These are phyloP conservation scores for Pyricularia grisea DNA, from an alignment of 2,329 filamentous ascomycete genomes.

Conservation along the genomic window DNA sequence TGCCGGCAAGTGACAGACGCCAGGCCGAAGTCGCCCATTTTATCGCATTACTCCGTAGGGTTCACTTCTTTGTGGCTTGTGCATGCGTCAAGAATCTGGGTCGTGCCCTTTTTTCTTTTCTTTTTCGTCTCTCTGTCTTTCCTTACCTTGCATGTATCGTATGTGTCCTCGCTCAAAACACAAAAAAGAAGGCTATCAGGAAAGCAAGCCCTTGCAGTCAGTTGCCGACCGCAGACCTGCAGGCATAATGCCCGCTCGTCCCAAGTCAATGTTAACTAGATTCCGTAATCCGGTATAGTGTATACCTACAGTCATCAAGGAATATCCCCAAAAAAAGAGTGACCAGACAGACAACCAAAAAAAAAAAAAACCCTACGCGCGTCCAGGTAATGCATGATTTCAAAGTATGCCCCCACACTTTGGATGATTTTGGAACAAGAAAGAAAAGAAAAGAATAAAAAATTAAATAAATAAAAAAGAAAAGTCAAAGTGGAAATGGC, in stretches of 20 bases:
- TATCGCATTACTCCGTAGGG: background rate
- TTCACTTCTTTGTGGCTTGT: background rate
- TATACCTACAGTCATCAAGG: too few relatives aligned
- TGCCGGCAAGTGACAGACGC: background rate
- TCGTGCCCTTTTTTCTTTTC: too few relatives aligned
- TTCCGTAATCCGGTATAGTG: background rate
- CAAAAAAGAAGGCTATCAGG: background rate
- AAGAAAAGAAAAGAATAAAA: background rate
- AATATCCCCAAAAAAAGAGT: background rate
- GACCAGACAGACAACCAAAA: too few relatives aligned
- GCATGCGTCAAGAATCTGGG: too few relatives aligned
- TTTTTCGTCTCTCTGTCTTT: background rate
- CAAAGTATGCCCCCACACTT: background rate
- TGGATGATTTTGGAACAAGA: background rate
- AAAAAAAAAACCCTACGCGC: background rate
- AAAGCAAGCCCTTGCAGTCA: background rate
- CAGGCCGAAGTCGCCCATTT: background rate
- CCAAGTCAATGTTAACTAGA: background rate
- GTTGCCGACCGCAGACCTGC: background rate
- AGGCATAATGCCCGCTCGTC: background rate
- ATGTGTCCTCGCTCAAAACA: background rate
- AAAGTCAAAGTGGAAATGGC: background rate
- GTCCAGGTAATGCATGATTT: background rate
- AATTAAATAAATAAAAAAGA: background rate
- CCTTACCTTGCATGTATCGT: background rate